phyloP scores from a whole-genome alignment of 352 stramenopile genomes.

The Saprolegnia parasitica region DNA sequence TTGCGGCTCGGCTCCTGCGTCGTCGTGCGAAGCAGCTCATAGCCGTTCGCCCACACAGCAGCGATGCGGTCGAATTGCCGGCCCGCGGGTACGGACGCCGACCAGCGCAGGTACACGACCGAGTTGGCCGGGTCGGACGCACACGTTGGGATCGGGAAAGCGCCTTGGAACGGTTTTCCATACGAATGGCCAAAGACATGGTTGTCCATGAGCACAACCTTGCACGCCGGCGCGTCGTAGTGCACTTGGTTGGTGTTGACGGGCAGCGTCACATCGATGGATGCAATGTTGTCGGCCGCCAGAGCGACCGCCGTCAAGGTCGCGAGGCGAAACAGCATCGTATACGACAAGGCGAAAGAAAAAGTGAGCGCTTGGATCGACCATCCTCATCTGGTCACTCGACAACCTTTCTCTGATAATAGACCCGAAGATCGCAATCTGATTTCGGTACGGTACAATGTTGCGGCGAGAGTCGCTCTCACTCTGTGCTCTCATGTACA shows the following conservation, averaged over 20 bases:
- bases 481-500: no score
- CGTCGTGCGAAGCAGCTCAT: constrained; percentile 69
- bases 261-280: constrained; percentile 40
- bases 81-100: constrained; percentile 38
- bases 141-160: constrained; percentile 43
- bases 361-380: no score
- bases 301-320: not conserved
- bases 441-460: no score
- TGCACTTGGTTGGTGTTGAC: constrained; percentile 42
- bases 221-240: constrained; percentile 36
- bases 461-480: no score
- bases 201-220: constrained; percentile 40
- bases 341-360: no score
- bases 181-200: constrained; percentile 58
- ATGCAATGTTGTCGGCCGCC: constrained; percentile 2
- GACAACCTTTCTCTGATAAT: no score
- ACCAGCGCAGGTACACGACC: constrained; percentile 55
- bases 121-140: constrained; percentile 38
- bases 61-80: constrained; percentile 70
- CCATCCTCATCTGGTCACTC: no score
- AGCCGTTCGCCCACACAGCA: constrained; percentile 63
- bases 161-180: constrained; percentile 43
- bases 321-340: not conserved
- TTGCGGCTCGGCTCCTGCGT: constrained; percentile 56
- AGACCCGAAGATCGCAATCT: no score